These are phyloP conservation scores for Zasmidium cellare DNA, from an alignment of 2,329 filamentous ascomycete genomes.

Conservation along the genomic window DNA sequence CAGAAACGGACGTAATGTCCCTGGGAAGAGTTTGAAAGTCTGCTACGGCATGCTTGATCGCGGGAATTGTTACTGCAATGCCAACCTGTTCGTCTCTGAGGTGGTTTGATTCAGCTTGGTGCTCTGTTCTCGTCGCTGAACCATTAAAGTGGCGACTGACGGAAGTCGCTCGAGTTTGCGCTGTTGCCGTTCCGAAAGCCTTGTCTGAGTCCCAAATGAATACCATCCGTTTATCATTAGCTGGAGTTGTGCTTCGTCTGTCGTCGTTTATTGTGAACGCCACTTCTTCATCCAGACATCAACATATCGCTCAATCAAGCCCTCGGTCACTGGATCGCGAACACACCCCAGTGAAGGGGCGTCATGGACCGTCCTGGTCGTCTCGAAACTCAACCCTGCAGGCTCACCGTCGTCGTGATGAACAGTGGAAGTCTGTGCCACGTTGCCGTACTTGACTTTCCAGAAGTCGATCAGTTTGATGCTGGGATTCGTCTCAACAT, in stretches of 20 bases:
- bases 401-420: constrained; percentile 1
- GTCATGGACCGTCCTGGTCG: constrained; percentile 8
- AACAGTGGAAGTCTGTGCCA: not conserved
- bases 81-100: no score
- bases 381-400: constrained; percentile 9
- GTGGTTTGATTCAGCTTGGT: no score
- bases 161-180: no score
- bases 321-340: constrained; percentile 7
- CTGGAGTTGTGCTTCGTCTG: no score
- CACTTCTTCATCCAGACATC: constrained; percentile 16
- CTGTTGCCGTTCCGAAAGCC: no score
- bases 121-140: no score
- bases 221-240: no score
- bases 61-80: not conserved
- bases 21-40: not conserved
- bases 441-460: constrained; percentile 14
- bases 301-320: constrained; percentile 12
- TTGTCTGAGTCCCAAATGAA: no score
- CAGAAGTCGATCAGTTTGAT: constrained; percentile 34
- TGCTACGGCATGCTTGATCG: not conserved
- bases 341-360: constrained; percentile 8
- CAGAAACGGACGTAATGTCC: not conserved
- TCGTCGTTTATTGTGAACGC: not conserved
- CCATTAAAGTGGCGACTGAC: no score
- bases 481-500: constrained; percentile 26